Evolutionary conservation across 768 basidiomycete genomes (phyloP), one percentile per base, ranked within the genome.

Genomic region (Lactarius psammicola): DNA sequence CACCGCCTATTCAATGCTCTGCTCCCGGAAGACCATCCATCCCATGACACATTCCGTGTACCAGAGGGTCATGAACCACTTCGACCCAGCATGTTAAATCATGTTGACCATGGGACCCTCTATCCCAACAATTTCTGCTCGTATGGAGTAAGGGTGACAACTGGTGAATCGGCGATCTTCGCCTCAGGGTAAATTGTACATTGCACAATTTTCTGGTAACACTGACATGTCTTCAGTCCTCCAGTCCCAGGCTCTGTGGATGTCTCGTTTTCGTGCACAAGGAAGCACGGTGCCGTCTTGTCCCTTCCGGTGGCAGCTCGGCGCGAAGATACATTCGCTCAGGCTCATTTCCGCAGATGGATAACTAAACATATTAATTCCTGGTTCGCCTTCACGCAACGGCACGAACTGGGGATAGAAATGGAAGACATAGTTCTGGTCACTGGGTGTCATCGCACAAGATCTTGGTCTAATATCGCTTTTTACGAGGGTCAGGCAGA

Each of bases 381-480:
- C 11, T 62, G 60, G 60, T 62, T 55, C 17, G 53, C 60, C 2
- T 62, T 55, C 36, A 23, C 60, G 13, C 60, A 13, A 7, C 30
- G 38, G 15, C 53, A 40, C 18, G 60, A 33, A 2, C 8, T 62
- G 40, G 60, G 53, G 1, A 61, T 61, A 61, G 15, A 38, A 4
- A 62, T 54, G 38, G 60, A 62, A 20, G 60, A 62, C 4, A 61
- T 61, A 9, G 9, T 61, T 36, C 23, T 61, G 17, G 51, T 61
- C 18, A 61, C 60, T 2, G 60, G 60, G 26, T 31, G 60, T 54
- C 51, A 61, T 20, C 60, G 23, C 28, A 26, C 59, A 5, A 60
- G 33, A 28, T 60, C 59, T 18, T 60, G 49, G 49, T 28, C 34
- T 5, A 61, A 61, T 40, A 13, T 54, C 4, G 60, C 38, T 17